Percentiles rank a stretch among this genome's conserved stretches.
These are phyloP conservation scores for Arthrobotrys pseudoclavata DNA, from an alignment of 2,329 filamentous ascomycete genomes.

Conservation along the genomic window DNA sequence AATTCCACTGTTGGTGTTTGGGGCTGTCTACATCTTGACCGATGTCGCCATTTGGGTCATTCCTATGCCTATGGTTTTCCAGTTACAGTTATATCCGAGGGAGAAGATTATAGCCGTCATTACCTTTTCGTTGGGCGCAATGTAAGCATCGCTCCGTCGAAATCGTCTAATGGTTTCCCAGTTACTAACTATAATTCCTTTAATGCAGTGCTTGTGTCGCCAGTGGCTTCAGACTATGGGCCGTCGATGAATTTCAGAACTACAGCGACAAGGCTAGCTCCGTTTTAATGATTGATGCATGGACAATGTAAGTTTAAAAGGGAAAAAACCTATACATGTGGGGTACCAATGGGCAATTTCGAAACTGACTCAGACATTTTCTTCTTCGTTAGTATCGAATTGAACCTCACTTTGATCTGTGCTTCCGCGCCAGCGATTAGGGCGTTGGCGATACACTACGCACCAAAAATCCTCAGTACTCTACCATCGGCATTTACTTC, in stretches of 20 bases:
- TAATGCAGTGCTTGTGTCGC: conserved; percentile 21
- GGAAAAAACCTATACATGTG: no score
- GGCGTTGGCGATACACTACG: conserved; percentile 28
- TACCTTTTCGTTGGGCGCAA: conserved; percentile 21
- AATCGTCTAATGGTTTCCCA: no score
- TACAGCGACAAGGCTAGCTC: conserved; percentile 10
- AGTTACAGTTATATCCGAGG: conserved; percentile 17
- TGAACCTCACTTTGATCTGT: conserved; percentile 32
- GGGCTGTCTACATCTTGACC: conserved; percentile 28
- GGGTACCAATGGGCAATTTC: neutral
- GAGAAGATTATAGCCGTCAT: conserved; percentile 27
- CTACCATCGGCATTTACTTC: conserved; percentile 8
- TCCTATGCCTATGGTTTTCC: conserved; percentile 38
- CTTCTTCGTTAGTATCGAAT: conserved; percentile 16
- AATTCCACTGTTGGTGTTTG: neutral
- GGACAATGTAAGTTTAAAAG: conserved; percentile 21
- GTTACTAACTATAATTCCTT: neutral
- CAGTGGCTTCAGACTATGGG: conserved; percentile 19
- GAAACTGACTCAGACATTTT: neutral
- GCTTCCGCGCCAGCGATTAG: conserved; percentile 30
- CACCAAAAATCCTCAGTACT: conserved; percentile 13
- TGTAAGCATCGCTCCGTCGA: conserved; percentile 9
- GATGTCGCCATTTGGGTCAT: conserved; percentile 29
- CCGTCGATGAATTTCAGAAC: conserved; percentile 22
- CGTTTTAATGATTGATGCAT: conserved; percentile 25